Percentiles rank a stretch among this genome's conserved stretches.
These are phyloP conservation scores for Hypoxylon sp. DNA, from an alignment of 2,329 filamentous ascomycete species.

Conservation along the genomic window DNA sequence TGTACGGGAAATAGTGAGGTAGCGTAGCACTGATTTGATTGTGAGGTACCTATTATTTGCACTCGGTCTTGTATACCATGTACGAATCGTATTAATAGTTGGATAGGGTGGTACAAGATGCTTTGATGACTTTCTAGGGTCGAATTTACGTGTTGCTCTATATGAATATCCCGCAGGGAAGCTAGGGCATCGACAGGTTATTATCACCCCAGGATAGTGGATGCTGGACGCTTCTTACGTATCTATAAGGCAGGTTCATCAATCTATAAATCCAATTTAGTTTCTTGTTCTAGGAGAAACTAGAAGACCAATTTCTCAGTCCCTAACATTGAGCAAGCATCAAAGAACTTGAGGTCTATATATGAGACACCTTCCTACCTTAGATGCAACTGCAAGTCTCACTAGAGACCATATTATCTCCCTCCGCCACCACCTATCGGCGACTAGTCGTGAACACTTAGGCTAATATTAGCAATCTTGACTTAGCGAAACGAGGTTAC, in stretches of 20 bases:
- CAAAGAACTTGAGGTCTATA: neutral
- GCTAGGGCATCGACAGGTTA: neutral
- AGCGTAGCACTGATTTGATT: too few relatives aligned
- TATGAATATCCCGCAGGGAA: neutral
- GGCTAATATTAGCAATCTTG: neutral
- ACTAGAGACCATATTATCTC: neutral
- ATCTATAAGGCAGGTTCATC: neutral
- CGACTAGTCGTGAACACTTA: neutral
- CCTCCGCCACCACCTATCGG: neutral
- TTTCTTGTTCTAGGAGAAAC: neutral
- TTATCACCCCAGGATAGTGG: neutral
- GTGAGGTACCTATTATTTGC: too few relatives aligned
- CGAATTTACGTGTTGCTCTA: neutral
- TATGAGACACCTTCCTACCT: neutral
- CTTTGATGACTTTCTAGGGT: too few relatives aligned
- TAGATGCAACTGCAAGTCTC: neutral
- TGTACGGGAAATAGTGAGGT: too few relatives aligned
- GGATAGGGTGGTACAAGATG: too few relatives aligned
- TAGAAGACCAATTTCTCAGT: neutral
- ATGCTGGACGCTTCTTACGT: neutral
- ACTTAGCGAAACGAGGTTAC: neutral
- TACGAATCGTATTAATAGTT: too few relatives aligned
- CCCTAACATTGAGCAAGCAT: neutral
- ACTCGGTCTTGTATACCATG: too few relatives aligned
- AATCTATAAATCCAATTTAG: neutral